Evolutionary conservation across 2,329 filamentous ascomycete genomes (phyloP).

Genomic region (Botrytis tulipae): DNA sequence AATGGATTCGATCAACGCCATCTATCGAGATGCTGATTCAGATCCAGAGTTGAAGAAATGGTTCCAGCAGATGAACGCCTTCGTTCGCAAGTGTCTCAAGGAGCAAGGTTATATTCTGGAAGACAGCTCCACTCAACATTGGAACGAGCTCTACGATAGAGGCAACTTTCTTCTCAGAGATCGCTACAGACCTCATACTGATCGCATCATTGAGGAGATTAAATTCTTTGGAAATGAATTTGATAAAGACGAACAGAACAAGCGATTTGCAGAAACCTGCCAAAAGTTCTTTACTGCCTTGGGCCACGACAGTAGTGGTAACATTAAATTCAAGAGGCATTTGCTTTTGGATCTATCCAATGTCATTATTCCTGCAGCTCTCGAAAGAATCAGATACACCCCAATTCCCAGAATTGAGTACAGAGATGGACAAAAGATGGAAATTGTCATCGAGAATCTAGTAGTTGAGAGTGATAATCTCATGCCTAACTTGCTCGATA

Average conservation of each 20-base stretch:
- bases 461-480: slow-evolving; percentile 96
- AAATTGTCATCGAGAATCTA: slow-evolving; percentile 90
- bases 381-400: slow-evolving; percentile 85
- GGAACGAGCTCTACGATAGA: slow-evolving; percentile 80
- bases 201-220: slow-evolving; percentile 82
- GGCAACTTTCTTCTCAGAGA: slow-evolving; percentile 84
- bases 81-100: slow-evolving; percentile 78
- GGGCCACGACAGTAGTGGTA: slow-evolving; percentile 82
- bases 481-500: slow-evolving; percentile 86
- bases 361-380: slow-evolving; percentile 77
- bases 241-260: slow-evolving; percentile 83
- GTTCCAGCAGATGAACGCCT: slow-evolving; percentile 78
- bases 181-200: slow-evolving; percentile 82
- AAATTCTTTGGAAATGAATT: slow-evolving; percentile 91
- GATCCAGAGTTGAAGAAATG: slow-evolving; percentile 85
- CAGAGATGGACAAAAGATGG: slow-evolving; percentile 70
- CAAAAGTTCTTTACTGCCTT: slow-evolving; percentile 87
- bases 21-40: slow-evolving; percentile 83
- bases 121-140: slow-evolving; percentile 74
- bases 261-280: slow-evolving; percentile 70
- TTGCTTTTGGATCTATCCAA: slow-evolving; percentile 85
- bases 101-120: slow-evolving; percentile 90
- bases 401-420: slow-evolving; percentile 94
- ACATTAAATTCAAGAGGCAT: slow-evolving; percentile 87
- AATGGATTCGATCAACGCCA: slow-evolving; percentile 77